A percentile compares a stretch with the other conserved stretches of the same genome.
Conservation (phyloP, 106 monocot genomes). For the Xerophyta viscosa region DNA sequence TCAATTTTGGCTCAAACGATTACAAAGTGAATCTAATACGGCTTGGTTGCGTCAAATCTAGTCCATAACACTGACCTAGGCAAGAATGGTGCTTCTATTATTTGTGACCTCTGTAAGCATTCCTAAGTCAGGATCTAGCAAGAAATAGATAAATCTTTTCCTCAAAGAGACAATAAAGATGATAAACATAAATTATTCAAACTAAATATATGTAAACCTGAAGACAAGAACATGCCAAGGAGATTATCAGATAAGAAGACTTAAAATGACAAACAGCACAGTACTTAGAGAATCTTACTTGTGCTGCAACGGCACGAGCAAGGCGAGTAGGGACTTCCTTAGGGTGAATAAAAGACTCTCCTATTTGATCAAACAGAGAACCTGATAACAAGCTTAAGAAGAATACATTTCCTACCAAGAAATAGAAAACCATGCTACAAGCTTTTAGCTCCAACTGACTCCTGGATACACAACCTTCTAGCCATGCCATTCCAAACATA, state of each 20-base stretch:
- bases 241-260: neutral
- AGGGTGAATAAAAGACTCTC: constrained; percentile 67
- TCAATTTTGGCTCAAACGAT: too few relatives aligned
- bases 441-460: constrained; percentile 59
- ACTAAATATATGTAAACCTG: too few relatives aligned
- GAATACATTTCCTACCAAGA: constrained; percentile 76
- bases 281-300: constrained; percentile 26
- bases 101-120: too few relatives aligned
- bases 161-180: too few relatives aligned
- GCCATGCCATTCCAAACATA: constrained; percentile 51
- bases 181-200: too few relatives aligned
- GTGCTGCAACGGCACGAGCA: constrained; percentile 65
- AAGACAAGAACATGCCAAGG: too few relatives aligned
- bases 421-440: constrained; percentile 86
- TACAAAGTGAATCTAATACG: too few relatives aligned
- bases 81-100: too few relatives aligned
- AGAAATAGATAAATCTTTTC: too few relatives aligned
- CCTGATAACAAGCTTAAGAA: constrained; percentile 74
- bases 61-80: too few relatives aligned
- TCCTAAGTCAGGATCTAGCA: too few relatives aligned
- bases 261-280: neutral
- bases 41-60: too few relatives aligned
- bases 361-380: constrained; percentile 64
- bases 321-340: constrained; percentile 53
- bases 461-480: constrained; percentile 54